These are phyloP conservation scores for Grigorovia transvaalensis DNA, from an alignment of 805 yeast species.

Conservation along the genomic window DNA sequence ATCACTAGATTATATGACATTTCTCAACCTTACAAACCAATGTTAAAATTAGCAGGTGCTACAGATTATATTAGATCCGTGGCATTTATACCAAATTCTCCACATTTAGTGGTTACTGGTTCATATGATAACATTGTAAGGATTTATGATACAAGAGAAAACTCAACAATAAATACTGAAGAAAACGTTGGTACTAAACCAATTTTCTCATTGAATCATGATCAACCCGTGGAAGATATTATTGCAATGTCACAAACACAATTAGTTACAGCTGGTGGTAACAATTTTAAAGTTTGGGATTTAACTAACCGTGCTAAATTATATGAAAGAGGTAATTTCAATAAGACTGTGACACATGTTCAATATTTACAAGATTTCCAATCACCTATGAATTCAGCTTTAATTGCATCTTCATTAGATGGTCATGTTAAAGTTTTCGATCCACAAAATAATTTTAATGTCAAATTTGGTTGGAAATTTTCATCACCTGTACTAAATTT, in stretches of 20 bases:
- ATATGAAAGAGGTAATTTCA: constrained; percentile 73
- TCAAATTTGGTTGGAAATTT: constrained; percentile 94
- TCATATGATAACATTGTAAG: constrained; percentile 86
- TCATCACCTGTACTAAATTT: constrained; percentile 87
- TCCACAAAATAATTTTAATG: constrained; percentile 67
- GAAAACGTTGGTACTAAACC: constrained; percentile 28
- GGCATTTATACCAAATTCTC: constrained; percentile 61
- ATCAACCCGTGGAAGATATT: constrained; percentile 76
- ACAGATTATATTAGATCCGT: constrained; percentile 83
- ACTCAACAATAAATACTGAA: constrained; percentile 13
- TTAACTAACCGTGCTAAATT: constrained; percentile 59
- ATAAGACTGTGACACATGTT: constrained; percentile 84
- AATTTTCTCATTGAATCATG: constrained; percentile 58
- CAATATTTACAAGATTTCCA: constrained; percentile 25
- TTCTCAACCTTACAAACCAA: constrained; percentile 63
- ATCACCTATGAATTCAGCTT: constrained; percentile 33
- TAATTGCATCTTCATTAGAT: constrained; percentile 88
- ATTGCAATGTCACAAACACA: constrained; percentile 64
- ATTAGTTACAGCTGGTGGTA: constrained; percentile 71
- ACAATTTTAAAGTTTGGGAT: constrained; percentile 85
- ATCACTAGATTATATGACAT: constrained; percentile 82
- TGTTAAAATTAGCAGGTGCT: constrained; percentile 60
- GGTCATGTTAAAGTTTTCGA: constrained; percentile 97
- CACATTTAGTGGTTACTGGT: constrained; percentile 80
- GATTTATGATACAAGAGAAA: constrained; percentile 67